phyloP scores from a whole-genome alignment of 306 rosid species.

The Cucurbita argyrosperma region DNA sequence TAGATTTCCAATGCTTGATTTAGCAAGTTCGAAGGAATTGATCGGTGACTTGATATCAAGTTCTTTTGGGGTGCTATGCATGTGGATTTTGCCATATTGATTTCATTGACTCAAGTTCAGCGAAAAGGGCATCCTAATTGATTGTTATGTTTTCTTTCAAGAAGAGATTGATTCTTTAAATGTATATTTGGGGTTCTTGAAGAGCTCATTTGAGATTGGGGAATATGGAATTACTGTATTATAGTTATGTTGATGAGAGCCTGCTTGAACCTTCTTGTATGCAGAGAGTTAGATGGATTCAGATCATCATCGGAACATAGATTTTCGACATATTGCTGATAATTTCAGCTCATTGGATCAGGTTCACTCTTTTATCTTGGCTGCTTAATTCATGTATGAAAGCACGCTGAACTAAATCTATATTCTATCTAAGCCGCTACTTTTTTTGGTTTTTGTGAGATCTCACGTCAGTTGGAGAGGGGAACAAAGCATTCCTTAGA shows the following conservation, averaged over 20 bases:
- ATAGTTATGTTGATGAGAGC: constrained; percentile 15
- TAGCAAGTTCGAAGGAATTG: not conserved
- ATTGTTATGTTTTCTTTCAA: not conserved
- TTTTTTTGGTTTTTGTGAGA: no score
- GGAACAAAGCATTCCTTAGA: no score
- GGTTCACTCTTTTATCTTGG: constrained; percentile 24
- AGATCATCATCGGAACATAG: constrained; percentile 12
- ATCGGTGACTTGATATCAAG: not conserved
- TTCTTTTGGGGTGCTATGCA: not conserved
- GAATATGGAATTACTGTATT: constrained; percentile 27
- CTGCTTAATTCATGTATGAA: not conserved
- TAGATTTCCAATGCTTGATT: not conserved
- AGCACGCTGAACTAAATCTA: no score
- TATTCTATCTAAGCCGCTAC: no score
- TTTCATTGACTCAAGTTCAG: not conserved
- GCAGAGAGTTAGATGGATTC: constrained; percentile 14
- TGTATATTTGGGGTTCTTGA: not conserved
- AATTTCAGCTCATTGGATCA: constrained; percentile 69
- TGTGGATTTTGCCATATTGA: not conserved
- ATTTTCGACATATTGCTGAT: constrained; percentile 41
- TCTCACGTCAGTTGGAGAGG: no score
- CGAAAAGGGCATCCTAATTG: not conserved
- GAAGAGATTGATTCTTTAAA: not conserved
- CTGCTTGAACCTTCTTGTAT: not conserved
- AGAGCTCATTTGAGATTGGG: constrained; percentile 28